Conservation (phyloP, 305 asterid species). For the Fraxinus angustifolia region DNA sequence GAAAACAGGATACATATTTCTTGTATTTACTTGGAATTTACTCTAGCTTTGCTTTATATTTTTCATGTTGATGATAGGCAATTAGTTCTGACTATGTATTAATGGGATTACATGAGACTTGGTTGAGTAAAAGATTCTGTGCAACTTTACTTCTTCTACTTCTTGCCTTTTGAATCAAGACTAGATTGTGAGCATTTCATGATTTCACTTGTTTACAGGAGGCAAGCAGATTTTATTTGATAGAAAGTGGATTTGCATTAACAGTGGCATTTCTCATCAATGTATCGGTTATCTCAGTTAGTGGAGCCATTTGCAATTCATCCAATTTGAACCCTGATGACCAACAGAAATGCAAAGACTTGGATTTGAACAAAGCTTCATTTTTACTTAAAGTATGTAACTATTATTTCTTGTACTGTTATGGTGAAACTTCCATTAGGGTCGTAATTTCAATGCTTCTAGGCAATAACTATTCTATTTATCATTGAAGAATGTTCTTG, state of each 20-base stretch:
- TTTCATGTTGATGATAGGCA: background rate
- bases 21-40: background rate
- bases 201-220: slow-evolving; percentile 48
- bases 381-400: slow-evolving; percentile 70
- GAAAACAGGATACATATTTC: background rate
- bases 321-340: slow-evolving; percentile 46
- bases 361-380: slow-evolving; percentile 86
- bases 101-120: background rate
- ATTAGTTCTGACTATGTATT: background rate
- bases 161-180: background rate
- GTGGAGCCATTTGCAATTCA: slow-evolving; percentile 87
- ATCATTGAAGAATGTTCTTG: slow-evolving; percentile 62
- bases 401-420: background rate
- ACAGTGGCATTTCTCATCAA: slow-evolving; percentile 83
- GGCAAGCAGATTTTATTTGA: slow-evolving; percentile 82
- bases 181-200: slow-evolving; percentile 1
- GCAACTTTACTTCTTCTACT: background rate
- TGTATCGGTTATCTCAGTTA: slow-evolving; percentile 80
- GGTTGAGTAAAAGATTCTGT: background rate
- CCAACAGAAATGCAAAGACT: slow-evolving; percentile 62
- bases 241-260: slow-evolving; percentile 86
- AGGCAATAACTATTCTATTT: background rate
- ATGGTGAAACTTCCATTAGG: background rate
- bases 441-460: background rate
- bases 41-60: background rate